Evolutionary conservation across 306 rosid genomes (phyloP), one percentile per base, ranked within the genome.

Genomic region (Prunus kanzakura): DNA sequence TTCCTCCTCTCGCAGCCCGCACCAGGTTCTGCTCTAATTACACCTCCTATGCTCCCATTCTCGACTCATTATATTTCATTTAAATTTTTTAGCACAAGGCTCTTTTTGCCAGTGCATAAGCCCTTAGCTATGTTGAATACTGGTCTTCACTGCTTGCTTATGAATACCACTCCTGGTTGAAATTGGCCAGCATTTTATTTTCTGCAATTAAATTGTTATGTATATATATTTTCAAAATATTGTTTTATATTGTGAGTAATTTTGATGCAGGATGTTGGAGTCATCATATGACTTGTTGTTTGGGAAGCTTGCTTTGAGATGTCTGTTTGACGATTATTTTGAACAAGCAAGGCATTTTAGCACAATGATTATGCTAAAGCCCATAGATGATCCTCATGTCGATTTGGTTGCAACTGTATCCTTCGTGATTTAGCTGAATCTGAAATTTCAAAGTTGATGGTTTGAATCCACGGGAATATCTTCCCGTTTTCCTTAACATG

Each of bases 1-100:
- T 83, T 74, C 99, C 99, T 74, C 97, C 99, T 22, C 78, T 92
- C n/a, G 92, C 97, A 25, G 97, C 97, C 4, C 97, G 97, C 68
- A 87, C 85, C 83, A 88, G 96, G 96, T 88, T n/a, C 23, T 29
- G 9, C n/a, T 56, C 72, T 12, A 54, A 22, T 7, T 62, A 15
- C 2, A 2, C 57, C 11, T 27, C 13, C 4, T 10, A 19, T 13
- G 29, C 1, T 41, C 49, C 49, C 32, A 23, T 14, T 1, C n/a
- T 2, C 72, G 8, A 18, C 68, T 5, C 22, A 14, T 25, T 27
- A 4, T 55, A n/a, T 2, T 52, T 29, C 69, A 18, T 1, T 35
- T 29, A 1, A 13, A 14, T 23, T 22, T 32, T 4, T 18, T 3
- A n/a, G 10, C 2, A 6, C 23, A 19, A 55, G 25, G 6, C 23